Conservation (phyloP, 2,329 filamentous ascomycete genomes). For the Talaromyces sp. region DNA sequence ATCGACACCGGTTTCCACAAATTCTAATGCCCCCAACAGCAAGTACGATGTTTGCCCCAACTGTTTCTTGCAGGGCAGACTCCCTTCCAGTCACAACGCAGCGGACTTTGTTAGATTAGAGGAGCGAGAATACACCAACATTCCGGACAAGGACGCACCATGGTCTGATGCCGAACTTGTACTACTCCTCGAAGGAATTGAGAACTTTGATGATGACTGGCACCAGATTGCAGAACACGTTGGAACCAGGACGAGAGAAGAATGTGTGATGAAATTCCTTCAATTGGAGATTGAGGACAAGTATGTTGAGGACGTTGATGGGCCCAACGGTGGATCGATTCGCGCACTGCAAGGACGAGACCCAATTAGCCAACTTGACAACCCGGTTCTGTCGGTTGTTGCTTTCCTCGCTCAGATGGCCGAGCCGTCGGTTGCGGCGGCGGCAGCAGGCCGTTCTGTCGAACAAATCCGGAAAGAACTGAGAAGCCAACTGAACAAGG, state of each 20-base stretch:
- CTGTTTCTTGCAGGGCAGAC: constrained; percentile 79
- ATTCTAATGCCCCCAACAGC: constrained; percentile 52
- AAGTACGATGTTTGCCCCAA: constrained; percentile 88
- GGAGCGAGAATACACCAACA: constrained; percentile 72
- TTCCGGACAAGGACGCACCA: constrained; percentile 76
- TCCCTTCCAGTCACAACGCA: constrained; percentile 71
- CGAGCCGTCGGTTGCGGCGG: constrained; percentile 83
- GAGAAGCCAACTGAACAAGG: constrained; percentile 68
- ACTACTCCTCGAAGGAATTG: constrained; percentile 82
- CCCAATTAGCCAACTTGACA: constrained; percentile 88
- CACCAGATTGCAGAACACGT: constrained; percentile 88
- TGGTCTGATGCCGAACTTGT: constrained; percentile 90
- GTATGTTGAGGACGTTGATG: constrained; percentile 75
- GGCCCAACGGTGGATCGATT: constrained; percentile 57
- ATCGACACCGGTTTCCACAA: constrained; percentile 50
- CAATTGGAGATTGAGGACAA: constrained; percentile 97
- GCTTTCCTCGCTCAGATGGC: constrained; percentile 88
- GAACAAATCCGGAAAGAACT: constrained; percentile 78
- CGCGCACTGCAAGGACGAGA: constrained; percentile 71
- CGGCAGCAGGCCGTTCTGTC: constrained; percentile 81
- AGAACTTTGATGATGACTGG: constrained; percentile 95
- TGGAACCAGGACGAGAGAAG: constrained; percentile 82
- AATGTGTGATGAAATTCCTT: constrained; percentile 94
- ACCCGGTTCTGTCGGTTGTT: constrained; percentile 94
- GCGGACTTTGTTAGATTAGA: constrained; percentile 85